Evolutionary conservation across 805 yeast genomes (phyloP), one percentile per base, ranked within the genome.

Genomic region (Candida maltosa): DNA sequence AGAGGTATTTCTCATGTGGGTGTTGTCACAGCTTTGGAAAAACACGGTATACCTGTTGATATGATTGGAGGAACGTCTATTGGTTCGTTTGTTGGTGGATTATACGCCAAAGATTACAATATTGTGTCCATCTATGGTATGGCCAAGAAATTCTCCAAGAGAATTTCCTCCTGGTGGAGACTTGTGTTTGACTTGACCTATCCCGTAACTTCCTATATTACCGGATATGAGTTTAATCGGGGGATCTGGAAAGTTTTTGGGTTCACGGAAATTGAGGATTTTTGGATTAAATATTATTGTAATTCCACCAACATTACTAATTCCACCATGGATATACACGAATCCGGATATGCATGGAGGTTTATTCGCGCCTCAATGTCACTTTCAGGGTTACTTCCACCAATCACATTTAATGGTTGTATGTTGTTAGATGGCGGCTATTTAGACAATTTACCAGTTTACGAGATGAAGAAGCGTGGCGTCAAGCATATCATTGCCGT

Each of bases 201-300:
- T 57, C 98, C 98, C 0, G 80, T 87, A 2, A 88, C 96, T 0
- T 83, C 97, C 1, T 91, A 94, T 54, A 85, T 95, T 8, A 93
- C 98, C 1, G 98, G 98, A 1, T 96, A 93, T 58, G 97, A 88
- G 57, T 91, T 91, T 60, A 91, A 91, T 58, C 70, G 97, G 46
- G 97, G 98, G 32, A 78, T 91, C n/a, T 93, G 97, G 96, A 91
- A 93, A 57, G 78, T 87, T 0, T 85, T 91, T 63, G 97, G 97
- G 1, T 91, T 87, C 44, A 75, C 81, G 10, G 80, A 96, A 49
- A 87, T 91, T 45, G 98, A 91, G 55, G 98, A 91, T 54, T 91
- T 91, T 56, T 91, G 98, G 98, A 73, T 91, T 41, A 80, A 75
- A 42, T 91, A 76, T 56, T 91, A 77, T 54, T 80, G 93, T 51